A percentile compares a stretch with the other conserved stretches of the same genome.
phyloP scores from a whole-genome alignment of 2,329 filamentous ascomycete species.

The Magnaporthiopsis incrustans region DNA sequence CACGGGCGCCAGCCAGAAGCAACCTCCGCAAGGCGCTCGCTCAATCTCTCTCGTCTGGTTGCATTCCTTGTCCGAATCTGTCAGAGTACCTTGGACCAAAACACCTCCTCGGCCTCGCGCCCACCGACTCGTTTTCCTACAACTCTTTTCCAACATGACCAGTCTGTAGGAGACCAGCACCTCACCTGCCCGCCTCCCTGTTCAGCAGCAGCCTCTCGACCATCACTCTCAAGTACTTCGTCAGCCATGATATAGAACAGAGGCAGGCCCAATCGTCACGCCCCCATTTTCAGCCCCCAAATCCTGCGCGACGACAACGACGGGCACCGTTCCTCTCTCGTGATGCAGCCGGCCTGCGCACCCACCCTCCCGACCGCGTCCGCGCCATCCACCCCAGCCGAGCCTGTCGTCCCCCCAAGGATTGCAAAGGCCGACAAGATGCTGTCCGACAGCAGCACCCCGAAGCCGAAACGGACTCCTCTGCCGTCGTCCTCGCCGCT shows the following conservation, averaged over 20 bases:
- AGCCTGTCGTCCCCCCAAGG: neutral
- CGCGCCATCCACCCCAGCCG: too few species aligned
- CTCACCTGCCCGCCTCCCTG: too few species aligned
- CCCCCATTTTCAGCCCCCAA: neutral
- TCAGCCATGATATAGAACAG: neutral
- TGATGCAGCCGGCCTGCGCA: neutral
- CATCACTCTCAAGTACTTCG: neutral
- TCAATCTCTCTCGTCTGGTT: neutral
- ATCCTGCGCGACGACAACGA: neutral
- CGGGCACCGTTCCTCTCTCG: neutral
- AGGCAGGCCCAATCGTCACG: neutral
- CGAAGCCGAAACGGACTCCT: neutral
- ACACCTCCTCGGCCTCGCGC: neutral
- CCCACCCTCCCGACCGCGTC: neutral
- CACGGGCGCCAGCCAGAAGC: neutral
- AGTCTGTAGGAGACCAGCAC: neutral
- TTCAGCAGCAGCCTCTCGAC: neutral
- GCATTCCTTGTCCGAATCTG: neutral
- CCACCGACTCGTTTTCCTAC: neutral
- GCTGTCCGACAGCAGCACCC: neutral
- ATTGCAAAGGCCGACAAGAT: neutral
- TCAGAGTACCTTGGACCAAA: neutral
- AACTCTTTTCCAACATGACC: neutral
- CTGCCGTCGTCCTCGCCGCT: slow-evolving; percentile 3
- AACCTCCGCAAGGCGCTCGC: neutral